Evolutionary conservation across 305 asterid species (phyloP), one percentile per base, ranked within the genome.

Genomic region (Ruellia speciosa): DNA sequence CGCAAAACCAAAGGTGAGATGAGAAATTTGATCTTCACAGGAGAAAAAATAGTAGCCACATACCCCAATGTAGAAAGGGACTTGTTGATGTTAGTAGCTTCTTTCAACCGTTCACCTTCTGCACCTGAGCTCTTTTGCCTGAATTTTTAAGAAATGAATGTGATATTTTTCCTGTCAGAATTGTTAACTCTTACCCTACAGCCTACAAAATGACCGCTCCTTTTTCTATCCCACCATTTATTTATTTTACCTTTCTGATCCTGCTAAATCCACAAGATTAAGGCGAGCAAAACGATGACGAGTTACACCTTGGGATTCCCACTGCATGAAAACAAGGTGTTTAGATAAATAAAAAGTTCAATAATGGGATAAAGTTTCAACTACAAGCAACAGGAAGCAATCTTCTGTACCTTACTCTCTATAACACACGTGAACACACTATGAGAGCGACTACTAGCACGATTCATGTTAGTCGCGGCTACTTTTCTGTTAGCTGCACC

Each of bases 91-190:
- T 88, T 88, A 41, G 94, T 86, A 66, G 97, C 99, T 79, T 88
- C 99, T 78, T 86, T 92, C 70, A 92, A 70, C 41, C 96, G 94
- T 66, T 93, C 99, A 54, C 97, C 99, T 84, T 93, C 99, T 20
- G 97, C 97, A 50, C 99, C 99, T 41, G 97, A 88, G 76, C 97
- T 88, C 79, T 92, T 88, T 77, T 93, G 99, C 87, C 97, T 93
- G 61, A 52, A 43, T 56, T 75, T 58, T 56, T 43, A 58, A 53
- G 59, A 59, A 59, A 62, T 31, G n/a, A 46, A 66, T 49, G 58
- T 35, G 58, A 64, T 31, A 65, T 73, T 17, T n/a, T n/a, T n/a
- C 14, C 5, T 13, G 4, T 24, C 2, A 24, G 4, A 24, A 24
- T 1, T 24, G 31, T 24, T 24, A 24, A 24, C 2, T 24, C 3